phyloP scores from a whole-genome alignment of 768 basidiomycete genomes.

The Kondoa malvinella region DNA sequence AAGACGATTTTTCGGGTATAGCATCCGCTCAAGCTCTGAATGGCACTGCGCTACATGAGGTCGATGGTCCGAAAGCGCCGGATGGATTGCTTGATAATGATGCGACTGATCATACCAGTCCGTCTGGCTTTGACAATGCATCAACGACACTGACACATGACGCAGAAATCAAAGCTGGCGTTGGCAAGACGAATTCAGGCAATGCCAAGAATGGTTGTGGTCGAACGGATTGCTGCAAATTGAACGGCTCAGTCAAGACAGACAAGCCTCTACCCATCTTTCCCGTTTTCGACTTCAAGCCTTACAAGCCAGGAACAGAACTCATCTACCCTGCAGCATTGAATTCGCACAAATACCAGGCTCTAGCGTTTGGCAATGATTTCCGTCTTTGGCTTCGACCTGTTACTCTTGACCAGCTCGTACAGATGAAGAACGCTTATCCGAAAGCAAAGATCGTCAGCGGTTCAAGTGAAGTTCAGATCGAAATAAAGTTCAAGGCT shows the following conservation, averaged over 20 bases:
- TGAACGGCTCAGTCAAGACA: constrained; percentile 10
- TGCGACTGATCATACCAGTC: neutral
- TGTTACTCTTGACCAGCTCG: constrained; percentile 19
- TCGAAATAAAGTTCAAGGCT: constrained; percentile 26
- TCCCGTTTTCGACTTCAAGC: constrained; percentile 26
- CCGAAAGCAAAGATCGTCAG: constrained; percentile 24
- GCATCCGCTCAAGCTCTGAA: neutral
- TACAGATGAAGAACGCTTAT: constrained; percentile 19
- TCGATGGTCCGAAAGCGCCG: neutral
- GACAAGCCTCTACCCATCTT: constrained; percentile 16
- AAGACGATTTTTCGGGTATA: neutral
- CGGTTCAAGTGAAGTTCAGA: constrained; percentile 24
- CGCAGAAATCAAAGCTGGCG: neutral
- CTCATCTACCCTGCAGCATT: constrained; percentile 25
- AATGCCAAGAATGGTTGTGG: constrained; percentile 20
- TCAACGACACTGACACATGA: neutral
- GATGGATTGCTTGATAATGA: neutral
- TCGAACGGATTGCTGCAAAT: constrained; percentile 25
- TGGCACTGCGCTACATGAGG: neutral
- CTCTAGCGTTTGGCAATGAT: constrained; percentile 15
- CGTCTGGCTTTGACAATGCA: neutral
- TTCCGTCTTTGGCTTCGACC: constrained; percentile 25
- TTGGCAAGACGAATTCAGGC: constrained; percentile 7
- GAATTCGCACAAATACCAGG: constrained; percentile 13
- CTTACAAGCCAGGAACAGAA: constrained; percentile 25